Base-by-base conservation (phyloP, 2,329 filamentous ascomycete genomes). In the Pseudonectria buxi region DNA sequence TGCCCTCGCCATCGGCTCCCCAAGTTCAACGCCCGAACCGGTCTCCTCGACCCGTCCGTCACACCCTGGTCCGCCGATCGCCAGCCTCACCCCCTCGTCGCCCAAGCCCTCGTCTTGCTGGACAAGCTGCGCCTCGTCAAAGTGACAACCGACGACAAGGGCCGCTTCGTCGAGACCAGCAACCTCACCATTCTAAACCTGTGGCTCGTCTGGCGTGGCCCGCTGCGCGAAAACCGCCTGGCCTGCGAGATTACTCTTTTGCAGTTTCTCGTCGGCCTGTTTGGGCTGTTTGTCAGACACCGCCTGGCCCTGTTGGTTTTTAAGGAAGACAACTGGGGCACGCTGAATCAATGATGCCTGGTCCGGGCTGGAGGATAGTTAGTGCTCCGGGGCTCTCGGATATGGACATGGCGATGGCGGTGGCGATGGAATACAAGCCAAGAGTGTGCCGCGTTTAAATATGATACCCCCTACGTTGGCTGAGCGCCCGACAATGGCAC, bases 131-230 rank as follows among this genome's bases (percentile, higher is more conserved):
- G 69, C 42, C 67, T 96, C 33, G 58, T 95, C 36, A 72, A 76
- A 30, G 65, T 95, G 28, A 76, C 71, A 40, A 73, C 70, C 33
- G 79, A 90, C 53, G 69, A 78, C 25, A 64, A 81, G 36, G 86
- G 85, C 7, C 65, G 71, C 46, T 83, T 96, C 50, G 67, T 78
- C 15, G 83, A 92, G 62, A 90, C 81, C 14, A 87, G 79, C 46
- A 98, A 98, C 61, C 74, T 98, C 44, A 98, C 92, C 7, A 75
- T 98, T 31, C 71, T 98, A 47, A 98, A 98, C 58, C 72, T 98
- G 37, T 98, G 90, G 90, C 69, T 98, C 43, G 86, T 96, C 33
- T 94, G 88, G 86, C 82, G 89, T 58, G 92, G 92, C 0, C 89
- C 92, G 3, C 76, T 94, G 71, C 76, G 85, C 43, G 92, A 98